phyloP scores from a whole-genome alignment of 2,329 filamentous ascomycete species.

The Fusarium burgessii region DNA sequence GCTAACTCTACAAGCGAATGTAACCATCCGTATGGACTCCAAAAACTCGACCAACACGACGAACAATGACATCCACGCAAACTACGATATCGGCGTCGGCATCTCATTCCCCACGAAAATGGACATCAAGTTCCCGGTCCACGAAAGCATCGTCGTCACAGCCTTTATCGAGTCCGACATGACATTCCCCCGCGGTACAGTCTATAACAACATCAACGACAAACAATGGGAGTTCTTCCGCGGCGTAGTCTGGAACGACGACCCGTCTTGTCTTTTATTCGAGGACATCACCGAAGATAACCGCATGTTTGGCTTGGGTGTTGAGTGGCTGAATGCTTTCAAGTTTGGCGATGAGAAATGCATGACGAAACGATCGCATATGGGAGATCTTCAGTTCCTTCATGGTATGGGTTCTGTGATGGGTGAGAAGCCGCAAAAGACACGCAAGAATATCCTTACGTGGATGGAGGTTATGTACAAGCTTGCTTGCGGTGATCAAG shows the following conservation, averaged over 20 bases:
- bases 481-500: slow-evolving; percentile 24
- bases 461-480: slow-evolving; percentile 40
- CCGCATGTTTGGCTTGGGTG: slow-evolving; percentile 18
- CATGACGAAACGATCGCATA: slow-evolving; percentile 31
- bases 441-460: not conserved
- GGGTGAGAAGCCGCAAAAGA: slow-evolving; percentile 26
- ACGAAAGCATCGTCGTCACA: slow-evolving; percentile 27
- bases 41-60: not conserved
- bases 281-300: slow-evolving; percentile 19
- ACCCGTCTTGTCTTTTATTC: slow-evolving; percentile 30
- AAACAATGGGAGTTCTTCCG: slow-evolving; percentile 35
- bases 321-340: slow-evolving; percentile 25
- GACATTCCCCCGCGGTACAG: slow-evolving; percentile 25
- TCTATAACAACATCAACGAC: slow-evolving; percentile 35
- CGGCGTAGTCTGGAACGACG: slow-evolving; percentile 33
- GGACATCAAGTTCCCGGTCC: slow-evolving; percentile 24
- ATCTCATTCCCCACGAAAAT: slow-evolving; percentile 20
- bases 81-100: slow-evolving; percentile 24
- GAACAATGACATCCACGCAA: not conserved
- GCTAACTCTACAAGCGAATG: slow-evolving; percentile 9
- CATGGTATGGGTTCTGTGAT: slow-evolving; percentile 25
- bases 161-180: slow-evolving; percentile 31
- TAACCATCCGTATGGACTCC: slow-evolving; percentile 16
- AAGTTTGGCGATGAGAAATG: slow-evolving; percentile 27
- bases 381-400: slow-evolving; percentile 35